A percentile compares a stretch with the other conserved stretches of the same genome.
phyloP scores from a whole-genome alignment of 2,329 filamentous ascomycete genomes.

The Cercospora nicotianae region DNA sequence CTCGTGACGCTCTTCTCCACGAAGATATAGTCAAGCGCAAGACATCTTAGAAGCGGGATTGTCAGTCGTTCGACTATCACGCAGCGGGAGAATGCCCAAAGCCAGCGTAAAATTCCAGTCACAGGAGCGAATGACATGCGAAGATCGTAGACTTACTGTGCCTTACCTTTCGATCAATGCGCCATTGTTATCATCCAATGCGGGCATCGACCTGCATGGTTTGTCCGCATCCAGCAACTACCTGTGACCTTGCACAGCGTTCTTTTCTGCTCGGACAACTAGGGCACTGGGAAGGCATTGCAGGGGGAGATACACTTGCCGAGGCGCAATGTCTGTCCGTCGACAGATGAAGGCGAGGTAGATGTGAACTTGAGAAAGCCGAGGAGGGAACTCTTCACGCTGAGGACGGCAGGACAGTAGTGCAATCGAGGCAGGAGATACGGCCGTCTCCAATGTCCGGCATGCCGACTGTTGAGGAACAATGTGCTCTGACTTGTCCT shows the following conservation, averaged over 20 bases:
- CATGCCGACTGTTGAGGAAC: neutral
- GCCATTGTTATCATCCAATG: neutral
- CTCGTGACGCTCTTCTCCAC: too few species aligned
- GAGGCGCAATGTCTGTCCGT: neutral
- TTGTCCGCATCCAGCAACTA: neutral
- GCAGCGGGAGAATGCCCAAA: neutral
- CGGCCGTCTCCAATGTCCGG: neutral
- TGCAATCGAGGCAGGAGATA: neutral
- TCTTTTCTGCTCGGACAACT: neutral
- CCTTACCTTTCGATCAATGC: too few species aligned
- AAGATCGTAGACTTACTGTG: too few species aligned
- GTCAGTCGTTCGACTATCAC: too few species aligned
- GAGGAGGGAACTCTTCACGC: neutral
- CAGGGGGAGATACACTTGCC: neutral
- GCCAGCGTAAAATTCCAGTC: neutral
- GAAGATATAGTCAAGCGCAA: neutral
- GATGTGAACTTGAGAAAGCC: neutral
- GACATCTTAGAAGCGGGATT: neutral
- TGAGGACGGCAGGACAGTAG: neutral
- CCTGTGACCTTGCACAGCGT: neutral
- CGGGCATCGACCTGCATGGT: neutral
- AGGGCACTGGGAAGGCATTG: neutral
- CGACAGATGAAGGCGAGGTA: neutral
- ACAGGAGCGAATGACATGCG: neutral
- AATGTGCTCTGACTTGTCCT: neutral